Percentiles rank a stretch among this genome's conserved stretches.
These are phyloP conservation scores for Dalbergia oliveri DNA, from an alignment of 306 rosid genomes.

Conservation along the genomic window DNA sequence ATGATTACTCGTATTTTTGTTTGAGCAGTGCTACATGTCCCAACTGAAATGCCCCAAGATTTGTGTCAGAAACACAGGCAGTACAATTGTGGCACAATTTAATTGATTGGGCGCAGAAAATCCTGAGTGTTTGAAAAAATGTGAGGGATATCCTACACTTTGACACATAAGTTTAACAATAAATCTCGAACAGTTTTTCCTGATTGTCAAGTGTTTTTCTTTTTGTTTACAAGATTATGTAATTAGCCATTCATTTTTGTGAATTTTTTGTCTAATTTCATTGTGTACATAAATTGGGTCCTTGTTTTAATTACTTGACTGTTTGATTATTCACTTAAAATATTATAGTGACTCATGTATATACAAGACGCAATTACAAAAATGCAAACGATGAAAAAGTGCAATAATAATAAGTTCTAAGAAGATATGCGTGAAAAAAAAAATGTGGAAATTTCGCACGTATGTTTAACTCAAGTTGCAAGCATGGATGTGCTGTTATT, in stretches of 20 bases:
- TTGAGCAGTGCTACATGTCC: no score
- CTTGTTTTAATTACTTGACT: not conserved
- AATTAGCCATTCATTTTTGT: not conserved
- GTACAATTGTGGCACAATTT: no score
- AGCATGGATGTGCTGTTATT: constrained; percentile 31
- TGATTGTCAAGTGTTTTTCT: no score
- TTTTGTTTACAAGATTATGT: not conserved
- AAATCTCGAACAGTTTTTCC: no score
- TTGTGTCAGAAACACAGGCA: no score
- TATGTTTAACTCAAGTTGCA: constrained; percentile 23
- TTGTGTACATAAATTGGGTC: not conserved
- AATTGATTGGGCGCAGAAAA: no score
- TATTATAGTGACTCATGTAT: not conserved
- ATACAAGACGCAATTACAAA: not conserved
- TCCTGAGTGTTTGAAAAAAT: no score
- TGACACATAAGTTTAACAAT: no score
- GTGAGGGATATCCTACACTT: no score
- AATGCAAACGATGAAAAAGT: not conserved
- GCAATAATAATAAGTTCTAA: not conserved
- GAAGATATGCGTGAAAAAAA: not conserved
- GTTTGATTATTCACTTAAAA: not conserved
- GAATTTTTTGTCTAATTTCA: not conserved
- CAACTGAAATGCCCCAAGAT: no score
- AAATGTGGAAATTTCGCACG: not conserved
- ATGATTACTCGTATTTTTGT: not conserved